phyloP scores from a whole-genome alignment of 106 monocot genomes.

The Agapanthus africanus region DNA sequence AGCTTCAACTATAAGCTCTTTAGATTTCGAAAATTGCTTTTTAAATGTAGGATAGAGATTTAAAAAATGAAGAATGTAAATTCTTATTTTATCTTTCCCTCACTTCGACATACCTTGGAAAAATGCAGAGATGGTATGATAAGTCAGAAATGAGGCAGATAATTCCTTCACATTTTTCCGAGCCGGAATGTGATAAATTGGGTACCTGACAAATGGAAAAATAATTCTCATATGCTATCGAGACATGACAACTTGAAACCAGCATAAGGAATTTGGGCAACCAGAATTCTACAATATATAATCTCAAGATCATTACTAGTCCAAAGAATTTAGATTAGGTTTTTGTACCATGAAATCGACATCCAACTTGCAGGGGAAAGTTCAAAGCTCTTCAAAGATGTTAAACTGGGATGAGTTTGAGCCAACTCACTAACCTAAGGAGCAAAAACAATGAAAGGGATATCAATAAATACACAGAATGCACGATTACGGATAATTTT shows the following conservation, averaged over 20 bases:
- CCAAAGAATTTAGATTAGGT: too few species aligned
- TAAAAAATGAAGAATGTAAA: background rate
- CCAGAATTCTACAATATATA: too few species aligned
- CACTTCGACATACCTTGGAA: conserved; percentile 58
- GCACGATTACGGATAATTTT: too few species aligned
- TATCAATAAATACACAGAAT: background rate
- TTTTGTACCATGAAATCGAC: conserved; percentile 70
- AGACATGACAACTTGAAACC: background rate
- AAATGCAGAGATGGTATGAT: conserved; percentile 67
- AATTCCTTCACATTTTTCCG: conserved; percentile 47
- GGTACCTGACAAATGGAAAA: conserved; percentile 50
- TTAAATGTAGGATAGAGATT: too few species aligned
- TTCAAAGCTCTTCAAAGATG: conserved; percentile 54
- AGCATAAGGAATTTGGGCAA: too few species aligned
- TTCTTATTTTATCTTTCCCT: background rate
- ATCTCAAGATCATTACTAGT: too few species aligned
- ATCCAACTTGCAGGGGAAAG: conserved; percentile 92
- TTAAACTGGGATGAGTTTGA: conserved; percentile 44
- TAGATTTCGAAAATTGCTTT: too few species aligned
- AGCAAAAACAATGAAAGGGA: background rate
- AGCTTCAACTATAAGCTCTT: too few species aligned
- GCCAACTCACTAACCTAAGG: conserved; percentile 42
- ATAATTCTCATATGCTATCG: too few species aligned
- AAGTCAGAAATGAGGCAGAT: conserved; percentile 71
- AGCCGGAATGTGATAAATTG: conserved; percentile 73